phyloP scores from a whole-genome alignment of 352 stramenopile species.

The Pythium coloratum region DNA sequence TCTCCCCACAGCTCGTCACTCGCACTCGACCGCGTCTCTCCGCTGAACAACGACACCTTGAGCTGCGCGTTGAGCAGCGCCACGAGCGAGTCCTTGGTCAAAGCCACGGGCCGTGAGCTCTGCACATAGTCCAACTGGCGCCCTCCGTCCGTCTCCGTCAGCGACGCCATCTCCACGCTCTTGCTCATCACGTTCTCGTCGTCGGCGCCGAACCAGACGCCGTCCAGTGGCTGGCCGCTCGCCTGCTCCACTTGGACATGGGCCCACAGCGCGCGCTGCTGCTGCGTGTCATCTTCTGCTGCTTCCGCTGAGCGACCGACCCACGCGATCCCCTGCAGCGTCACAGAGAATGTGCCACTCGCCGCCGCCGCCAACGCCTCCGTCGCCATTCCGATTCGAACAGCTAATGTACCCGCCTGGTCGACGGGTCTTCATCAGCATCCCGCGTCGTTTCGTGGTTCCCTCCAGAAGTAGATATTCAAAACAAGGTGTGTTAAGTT shows the following conservation, averaged over 20 bases:
- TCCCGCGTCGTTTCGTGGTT: slow-evolving; percentile 16
- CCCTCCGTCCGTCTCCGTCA: background rate
- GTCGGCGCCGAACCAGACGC: slow-evolving; percentile 52
- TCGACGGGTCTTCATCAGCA: background rate
- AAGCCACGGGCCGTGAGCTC: slow-evolving; percentile 38
- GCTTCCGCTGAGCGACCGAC: background rate
- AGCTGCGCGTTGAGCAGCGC: slow-evolving; percentile 43
- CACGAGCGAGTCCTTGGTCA: slow-evolving; percentile 37
- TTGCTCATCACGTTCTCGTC: slow-evolving; percentile 53
- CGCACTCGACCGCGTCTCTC: slow-evolving; percentile 26
- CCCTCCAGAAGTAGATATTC: background rate
- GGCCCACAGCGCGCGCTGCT: slow-evolving; percentile 33
- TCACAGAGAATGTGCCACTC: slow-evolving; percentile 39
- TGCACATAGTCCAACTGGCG: slow-evolving; percentile 39
- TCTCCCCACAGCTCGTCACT: slow-evolving; percentile 42
- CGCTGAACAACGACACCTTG: slow-evolving; percentile 43
- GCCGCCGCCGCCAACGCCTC: slow-evolving; percentile 4
- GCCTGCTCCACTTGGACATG: slow-evolving; percentile 40
- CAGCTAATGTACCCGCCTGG: background rate
- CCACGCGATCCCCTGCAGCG: slow-evolving; percentile 39
- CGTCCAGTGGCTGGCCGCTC: slow-evolving; percentile 31
- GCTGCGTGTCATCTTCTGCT: slow-evolving; percentile 3
- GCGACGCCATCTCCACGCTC: slow-evolving; percentile 31
- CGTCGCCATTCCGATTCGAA: background rate
- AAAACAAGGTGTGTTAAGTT: background rate